phyloP scores from a whole-genome alignment of 1,284 basidiomycete species.

The Thecaphora thlaspeos region DNA sequence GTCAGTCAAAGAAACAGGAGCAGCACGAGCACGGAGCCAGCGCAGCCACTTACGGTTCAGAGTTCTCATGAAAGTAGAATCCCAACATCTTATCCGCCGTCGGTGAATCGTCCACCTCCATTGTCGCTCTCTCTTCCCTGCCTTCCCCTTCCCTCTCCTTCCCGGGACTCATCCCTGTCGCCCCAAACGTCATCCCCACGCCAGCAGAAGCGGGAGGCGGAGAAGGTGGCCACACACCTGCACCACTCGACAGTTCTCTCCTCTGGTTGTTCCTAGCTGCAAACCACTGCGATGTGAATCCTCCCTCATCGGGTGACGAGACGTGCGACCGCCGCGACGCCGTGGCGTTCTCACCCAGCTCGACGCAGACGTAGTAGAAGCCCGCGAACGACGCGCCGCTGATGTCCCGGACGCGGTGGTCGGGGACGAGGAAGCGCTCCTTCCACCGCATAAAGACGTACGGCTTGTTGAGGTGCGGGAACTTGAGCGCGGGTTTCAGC shows the following conservation, averaged over 20 bases:
- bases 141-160: not conserved
- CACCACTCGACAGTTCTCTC: too few relatives aligned
- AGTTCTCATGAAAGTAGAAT: constrained; percentile 90
- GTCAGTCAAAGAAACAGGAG: not conserved
- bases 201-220: too few relatives aligned
- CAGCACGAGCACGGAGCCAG: not conserved
- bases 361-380: constrained; percentile 80
- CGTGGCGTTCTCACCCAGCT: constrained; percentile 60
- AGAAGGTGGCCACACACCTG: too few relatives aligned
- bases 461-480: constrained; percentile 44
- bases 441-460: constrained; percentile 91
- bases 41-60: constrained; percentile 70
- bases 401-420: constrained; percentile 88
- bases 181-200: too few relatives aligned
- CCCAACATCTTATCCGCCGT: constrained; percentile 68
- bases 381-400: constrained; percentile 86
- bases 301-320: not conserved
- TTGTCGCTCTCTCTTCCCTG: too few relatives aligned
- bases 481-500: constrained; percentile 27
- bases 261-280: constrained; percentile 22
- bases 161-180: too few relatives aligned
- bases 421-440: constrained; percentile 89
- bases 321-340: too few relatives aligned
- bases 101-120: not conserved
- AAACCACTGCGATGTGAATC: constrained; percentile 20